Base-by-base conservation (phyloP, 1,284 basidiomycete genomes). In the Irpex lacteus region DNA sequence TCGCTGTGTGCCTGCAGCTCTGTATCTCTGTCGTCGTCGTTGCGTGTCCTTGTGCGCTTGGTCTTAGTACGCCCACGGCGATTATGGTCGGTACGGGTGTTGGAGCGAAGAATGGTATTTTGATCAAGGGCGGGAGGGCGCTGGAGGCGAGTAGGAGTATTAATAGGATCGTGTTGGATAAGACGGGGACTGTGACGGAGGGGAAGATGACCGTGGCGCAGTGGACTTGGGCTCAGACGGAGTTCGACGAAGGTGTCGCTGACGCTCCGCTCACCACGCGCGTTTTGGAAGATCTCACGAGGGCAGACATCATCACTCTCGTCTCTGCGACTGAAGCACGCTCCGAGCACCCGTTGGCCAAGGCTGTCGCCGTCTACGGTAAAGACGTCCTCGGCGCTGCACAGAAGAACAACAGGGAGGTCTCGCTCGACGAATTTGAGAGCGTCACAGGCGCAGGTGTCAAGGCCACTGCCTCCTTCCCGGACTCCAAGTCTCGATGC, bases 11-110 rank as follows among this genome's bases (percentile, higher is more conserved):
- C 74, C 82, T 99, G 65, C 96, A 98, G 80, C 89, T 99, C 68
- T 98, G 97, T 75, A 99, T 99, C 73, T 96, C 94, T 59, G 97
- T 99, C 67, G 88, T 99, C 63, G 98, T 99, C 54, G 96, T 99
- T 63, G 98, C 98, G 3, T 99, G 98, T 75, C 98, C 98, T 0
- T 99, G 98, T 74, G 98, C 98, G 0, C 85, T 99, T 34, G 98
- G 98, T 2, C 84, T 99, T 62, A 94, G 93, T 64, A 99, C 98
- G 0, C 98, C 98, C 0, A 99, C 98, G 0, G 98, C 98, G 1
- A 96, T 99, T 77, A 99, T 99, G 98, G 98, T 99, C 49, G 98
- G 98, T 36, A 99, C 98, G 0, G 98, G 98, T 0, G 90, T 99
- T 61, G 98, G 98, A 1, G 98, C 98, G 9, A 86, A 93, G 80